Conservation (phyloP, 768 basidiomycete species). For the Kwoniella dejecticola region DNA sequence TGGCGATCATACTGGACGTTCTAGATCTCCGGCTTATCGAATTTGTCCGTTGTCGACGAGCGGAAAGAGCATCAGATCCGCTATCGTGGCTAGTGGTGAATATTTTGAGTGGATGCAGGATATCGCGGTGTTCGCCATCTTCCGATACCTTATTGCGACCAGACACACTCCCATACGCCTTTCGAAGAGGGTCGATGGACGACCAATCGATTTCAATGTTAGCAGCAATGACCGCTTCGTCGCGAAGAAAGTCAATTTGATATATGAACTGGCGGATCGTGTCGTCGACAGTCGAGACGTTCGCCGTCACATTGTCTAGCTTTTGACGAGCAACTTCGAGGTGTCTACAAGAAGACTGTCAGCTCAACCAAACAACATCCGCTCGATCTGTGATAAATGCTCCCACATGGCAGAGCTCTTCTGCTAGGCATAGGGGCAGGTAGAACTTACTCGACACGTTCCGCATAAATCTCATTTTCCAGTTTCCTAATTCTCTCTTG, state of each 20-base stretch:
- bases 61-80: constrained; percentile 10
- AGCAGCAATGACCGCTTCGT: constrained; percentile 16
- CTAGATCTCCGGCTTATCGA: not conserved
- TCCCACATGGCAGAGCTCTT: not conserved
- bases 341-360: constrained; percentile 6
- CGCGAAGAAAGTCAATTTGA: constrained; percentile 29
- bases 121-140: constrained; percentile 12
- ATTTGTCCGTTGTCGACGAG: constrained; percentile 1
- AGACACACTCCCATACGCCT: not conserved
- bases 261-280: constrained; percentile 29
- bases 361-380: no score
- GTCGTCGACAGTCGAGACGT: constrained; percentile 25
- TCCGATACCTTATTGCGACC: not conserved
- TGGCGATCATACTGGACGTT: not conserved
- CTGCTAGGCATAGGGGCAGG: not conserved
- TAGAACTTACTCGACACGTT: constrained; percentile 29
- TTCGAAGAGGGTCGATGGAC: constrained; percentile 7
- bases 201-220: constrained; percentile 26
- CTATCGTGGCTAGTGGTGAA: constrained; percentile 11
- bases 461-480: constrained; percentile 37
- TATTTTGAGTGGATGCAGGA: constrained; percentile 6
- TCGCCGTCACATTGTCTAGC: constrained; percentile 21
- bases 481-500: constrained; percentile 21
- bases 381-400: no score
- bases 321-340: constrained; percentile 13